Evolutionary conservation across 2,329 filamentous ascomycete genomes (phyloP).

Genomic region (Herpomyces periplanetae): DNA sequence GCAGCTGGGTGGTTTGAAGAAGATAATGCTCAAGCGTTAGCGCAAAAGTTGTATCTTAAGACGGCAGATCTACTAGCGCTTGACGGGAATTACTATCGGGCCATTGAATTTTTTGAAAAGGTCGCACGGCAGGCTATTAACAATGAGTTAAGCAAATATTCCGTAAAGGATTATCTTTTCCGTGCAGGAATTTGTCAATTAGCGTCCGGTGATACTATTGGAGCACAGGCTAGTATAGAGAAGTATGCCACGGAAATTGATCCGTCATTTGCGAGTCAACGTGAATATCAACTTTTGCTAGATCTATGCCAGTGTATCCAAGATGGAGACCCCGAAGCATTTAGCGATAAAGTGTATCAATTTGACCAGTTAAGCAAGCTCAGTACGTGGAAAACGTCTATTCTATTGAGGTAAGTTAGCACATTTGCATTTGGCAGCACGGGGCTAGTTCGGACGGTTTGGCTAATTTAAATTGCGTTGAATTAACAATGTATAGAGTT

Average conservation of each 20-base stretch:
- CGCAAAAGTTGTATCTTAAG: constrained; percentile 77
- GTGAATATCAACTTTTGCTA: constrained; percentile 40
- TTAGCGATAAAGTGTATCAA: constrained; percentile 50
- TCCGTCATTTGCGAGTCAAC: constrained; percentile 28
- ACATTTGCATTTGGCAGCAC: too few species aligned
- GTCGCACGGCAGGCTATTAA: constrained; percentile 36
- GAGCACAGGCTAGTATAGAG: constrained; percentile 35
- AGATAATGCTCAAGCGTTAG: constrained; percentile 47
- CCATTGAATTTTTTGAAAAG: constrained; percentile 44
- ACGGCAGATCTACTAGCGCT: constrained; percentile 54
- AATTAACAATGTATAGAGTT: too few species aligned
- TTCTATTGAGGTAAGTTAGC: constrained; percentile 33
- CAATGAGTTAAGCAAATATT: constrained; percentile 76
- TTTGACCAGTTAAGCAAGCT: constrained; percentile 73
- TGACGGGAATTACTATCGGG: constrained; percentile 43
- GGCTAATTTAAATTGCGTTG: too few species aligned
- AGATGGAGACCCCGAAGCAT: constrained; percentile 36
- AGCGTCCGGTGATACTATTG: constrained; percentile 31
- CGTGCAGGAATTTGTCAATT: constrained; percentile 78
- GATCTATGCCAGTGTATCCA: constrained; percentile 40
- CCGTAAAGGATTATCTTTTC: constrained; percentile 75
- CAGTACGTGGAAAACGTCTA: constrained; percentile 82
- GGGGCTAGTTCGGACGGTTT: too few species aligned
- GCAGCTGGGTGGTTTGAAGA: constrained; percentile 64
- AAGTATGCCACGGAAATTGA: constrained; percentile 46